phyloP scores from a whole-genome alignment of 2,329 filamentous ascomycete genomes.

The Domatiomyces globalis region DNA sequence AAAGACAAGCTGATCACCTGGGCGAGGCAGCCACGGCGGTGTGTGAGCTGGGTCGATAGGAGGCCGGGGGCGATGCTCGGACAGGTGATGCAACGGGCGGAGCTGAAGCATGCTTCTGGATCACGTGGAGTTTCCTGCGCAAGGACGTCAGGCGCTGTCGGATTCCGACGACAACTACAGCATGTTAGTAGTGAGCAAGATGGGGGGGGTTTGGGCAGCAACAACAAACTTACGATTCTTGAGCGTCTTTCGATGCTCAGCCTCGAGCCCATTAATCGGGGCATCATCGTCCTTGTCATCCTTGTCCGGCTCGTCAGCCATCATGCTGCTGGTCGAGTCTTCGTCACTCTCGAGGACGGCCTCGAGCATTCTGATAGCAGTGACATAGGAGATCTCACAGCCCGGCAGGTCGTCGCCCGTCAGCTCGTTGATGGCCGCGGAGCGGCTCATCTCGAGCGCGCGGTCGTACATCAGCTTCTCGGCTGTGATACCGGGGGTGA shows the following conservation, averaged over 20 bases:
- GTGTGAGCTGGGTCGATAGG: conserved; percentile 8
- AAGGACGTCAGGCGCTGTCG: conserved; percentile 33
- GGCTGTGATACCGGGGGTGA: conserved; percentile 80
- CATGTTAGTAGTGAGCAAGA: conserved; percentile 15
- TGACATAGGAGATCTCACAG: conserved; percentile 85
- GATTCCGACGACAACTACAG: conserved; percentile 35
- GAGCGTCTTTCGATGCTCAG: conserved; percentile 36
- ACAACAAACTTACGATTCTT: conserved; percentile 32
- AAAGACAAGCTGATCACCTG: background rate
- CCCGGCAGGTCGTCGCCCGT: conserved; percentile 75
- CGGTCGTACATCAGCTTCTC: conserved; percentile 98
- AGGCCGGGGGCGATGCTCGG: conserved; percentile 14
- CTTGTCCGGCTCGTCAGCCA: conserved; percentile 11
- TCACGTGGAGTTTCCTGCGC: conserved; percentile 35
- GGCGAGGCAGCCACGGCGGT: background rate
- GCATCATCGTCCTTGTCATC: conserved; percentile 24
- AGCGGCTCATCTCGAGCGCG: conserved; percentile 88
- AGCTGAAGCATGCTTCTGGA: conserved; percentile 33
- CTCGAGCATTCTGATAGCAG: conserved; percentile 87
- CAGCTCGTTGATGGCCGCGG: conserved; percentile 89
- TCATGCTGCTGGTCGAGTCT: conserved; percentile 21
- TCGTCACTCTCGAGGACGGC: conserved; percentile 80
- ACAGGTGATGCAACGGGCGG: conserved; percentile 20
- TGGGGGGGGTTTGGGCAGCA: background rate
- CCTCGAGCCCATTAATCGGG: conserved; percentile 30